A percentile compares a stretch with the other conserved stretches of the same genome.
These are phyloP conservation scores for Saprolegnia parasitica DNA, from an alignment of 352 stramenopile species.

Conservation along the genomic window DNA sequence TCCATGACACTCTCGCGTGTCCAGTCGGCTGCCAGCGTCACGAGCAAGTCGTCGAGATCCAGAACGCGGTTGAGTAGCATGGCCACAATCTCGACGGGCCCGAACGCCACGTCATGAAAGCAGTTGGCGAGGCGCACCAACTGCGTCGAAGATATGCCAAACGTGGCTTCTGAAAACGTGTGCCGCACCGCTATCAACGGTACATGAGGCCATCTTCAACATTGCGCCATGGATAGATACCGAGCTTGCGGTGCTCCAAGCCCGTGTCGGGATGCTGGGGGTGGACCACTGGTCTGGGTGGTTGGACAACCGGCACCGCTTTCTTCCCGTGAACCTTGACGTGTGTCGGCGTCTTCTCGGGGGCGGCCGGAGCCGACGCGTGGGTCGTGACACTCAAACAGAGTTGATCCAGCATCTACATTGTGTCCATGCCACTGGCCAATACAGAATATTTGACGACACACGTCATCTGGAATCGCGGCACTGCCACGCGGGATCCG, in stretches of 20 bases:
- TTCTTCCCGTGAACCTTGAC: background rate
- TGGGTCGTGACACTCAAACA: background rate
- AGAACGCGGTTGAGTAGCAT: constrained; percentile 22
- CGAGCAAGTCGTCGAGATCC: constrained; percentile 24
- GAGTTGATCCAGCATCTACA: background rate
- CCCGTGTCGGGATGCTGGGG: background rate
- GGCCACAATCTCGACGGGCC: constrained; percentile 22
- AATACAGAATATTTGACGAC: constrained; percentile 2
- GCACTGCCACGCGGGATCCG: background rate
- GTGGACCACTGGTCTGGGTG: too few relatives aligned
- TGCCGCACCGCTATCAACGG: constrained; percentile 12
- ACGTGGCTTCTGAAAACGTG: background rate
- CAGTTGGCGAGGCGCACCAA: constrained; percentile 16
- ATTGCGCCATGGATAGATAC: background rate
- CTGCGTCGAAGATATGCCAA: constrained; percentile 14
- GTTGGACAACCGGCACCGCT: too few relatives aligned
- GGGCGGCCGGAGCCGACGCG: too few relatives aligned
- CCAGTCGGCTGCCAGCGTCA: background rate
- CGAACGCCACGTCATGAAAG: constrained; percentile 20
- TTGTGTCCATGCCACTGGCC: background rate
- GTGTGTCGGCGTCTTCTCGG: background rate
- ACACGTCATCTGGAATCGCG: background rate
- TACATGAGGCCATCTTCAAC: too few relatives aligned
- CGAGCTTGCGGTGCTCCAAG: constrained; percentile 3
- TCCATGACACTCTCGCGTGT: background rate